A percentile compares a stretch with the other conserved stretches of the same genome.
Evolutionary conservation across 2,329 filamentous ascomycete species (phyloP).

Genomic region (Neonectria ditissima): DNA sequence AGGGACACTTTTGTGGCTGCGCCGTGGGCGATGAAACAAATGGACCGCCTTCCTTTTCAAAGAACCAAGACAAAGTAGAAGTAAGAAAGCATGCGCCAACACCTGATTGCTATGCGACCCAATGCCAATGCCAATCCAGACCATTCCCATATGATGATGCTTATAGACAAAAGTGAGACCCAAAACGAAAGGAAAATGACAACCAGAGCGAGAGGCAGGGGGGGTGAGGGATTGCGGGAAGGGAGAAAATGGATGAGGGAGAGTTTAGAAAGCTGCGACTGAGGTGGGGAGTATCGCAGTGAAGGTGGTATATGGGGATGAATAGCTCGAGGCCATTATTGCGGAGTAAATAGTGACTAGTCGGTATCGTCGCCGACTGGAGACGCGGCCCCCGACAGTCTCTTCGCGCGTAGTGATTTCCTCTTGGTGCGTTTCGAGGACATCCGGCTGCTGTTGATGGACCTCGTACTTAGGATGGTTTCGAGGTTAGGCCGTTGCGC

Average conservation of each 20-base stretch:
- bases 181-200: constrained; percentile 26
- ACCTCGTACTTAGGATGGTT: constrained; percentile 60
- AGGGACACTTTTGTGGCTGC: constrained; percentile 29
- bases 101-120: constrained; percentile 44
- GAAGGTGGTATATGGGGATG: background rate
- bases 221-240: constrained; percentile 20
- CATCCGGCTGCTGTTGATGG: constrained; percentile 44
- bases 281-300: constrained; percentile 11
- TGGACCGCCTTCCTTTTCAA: constrained; percentile 33
- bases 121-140: constrained; percentile 39
- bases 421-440: constrained; percentile 47
- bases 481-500: constrained; percentile 59
- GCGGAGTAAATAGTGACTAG: constrained; percentile 25
- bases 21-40: constrained; percentile 30
- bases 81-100: constrained; percentile 37
- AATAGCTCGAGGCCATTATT: constrained; percentile 13
- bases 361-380: constrained; percentile 55
- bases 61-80: constrained; percentile 22
- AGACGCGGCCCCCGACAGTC: constrained; percentile 48
- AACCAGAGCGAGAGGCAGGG: constrained; percentile 25
- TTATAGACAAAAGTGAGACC: constrained; percentile 40
- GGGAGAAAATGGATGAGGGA: constrained; percentile 20
- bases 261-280: constrained; percentile 29
- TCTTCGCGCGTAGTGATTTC: constrained; percentile 47
- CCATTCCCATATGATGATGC: constrained; percentile 39